Evolutionary conservation across 2,329 filamentous ascomycete genomes (phyloP).

Genomic region (Ophiostoma sp.): DNA sequence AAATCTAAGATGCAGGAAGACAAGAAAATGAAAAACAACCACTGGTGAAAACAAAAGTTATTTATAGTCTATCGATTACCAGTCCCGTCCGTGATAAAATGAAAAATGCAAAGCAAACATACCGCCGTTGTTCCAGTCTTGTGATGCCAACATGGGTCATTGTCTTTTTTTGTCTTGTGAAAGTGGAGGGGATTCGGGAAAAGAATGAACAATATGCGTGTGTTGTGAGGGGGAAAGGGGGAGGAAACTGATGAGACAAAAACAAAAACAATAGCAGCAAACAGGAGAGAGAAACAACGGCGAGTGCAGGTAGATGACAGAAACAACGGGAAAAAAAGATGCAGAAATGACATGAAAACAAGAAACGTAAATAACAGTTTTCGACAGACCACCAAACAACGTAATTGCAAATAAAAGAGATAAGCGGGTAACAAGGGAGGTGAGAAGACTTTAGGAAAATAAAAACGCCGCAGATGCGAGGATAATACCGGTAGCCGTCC

Average conservation of each 20-base stretch:
- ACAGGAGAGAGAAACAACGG: conserved; percentile 23
- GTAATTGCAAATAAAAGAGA: conserved; percentile 26
- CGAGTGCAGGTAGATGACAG: conserved; percentile 29
- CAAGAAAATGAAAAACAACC: conserved; percentile 25
- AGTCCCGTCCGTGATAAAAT: conserved; percentile 36
- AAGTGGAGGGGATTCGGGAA: conserved; percentile 4
- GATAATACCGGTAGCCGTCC: conserved; percentile 28
- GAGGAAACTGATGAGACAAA: conserved; percentile 28
- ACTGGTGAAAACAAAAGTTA: conserved; percentile 21
- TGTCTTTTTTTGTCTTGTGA: conserved; percentile 32
- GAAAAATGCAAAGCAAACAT: conserved; percentile 39
- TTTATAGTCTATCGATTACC: conserved; percentile 40
- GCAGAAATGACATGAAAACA: conserved; percentile 27
- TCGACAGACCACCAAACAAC: conserved; percentile 12
- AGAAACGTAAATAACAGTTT: conserved; percentile 25
- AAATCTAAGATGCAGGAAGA: conserved; percentile 13
- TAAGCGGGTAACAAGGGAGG: conserved; percentile 31
- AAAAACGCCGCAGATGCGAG: conserved; percentile 34
- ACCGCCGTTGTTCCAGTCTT: conserved; percentile 41
- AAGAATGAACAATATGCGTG: not conserved
- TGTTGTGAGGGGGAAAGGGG: conserved; percentile 16
- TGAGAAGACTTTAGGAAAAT: conserved; percentile 28
- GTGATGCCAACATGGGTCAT: conserved; percentile 38
- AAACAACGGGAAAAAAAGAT: conserved; percentile 30
- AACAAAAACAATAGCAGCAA: conserved; percentile 26